phyloP scores from a whole-genome alignment of 108 stramenopile genomes.

The Cyclotella baltica region DNA sequence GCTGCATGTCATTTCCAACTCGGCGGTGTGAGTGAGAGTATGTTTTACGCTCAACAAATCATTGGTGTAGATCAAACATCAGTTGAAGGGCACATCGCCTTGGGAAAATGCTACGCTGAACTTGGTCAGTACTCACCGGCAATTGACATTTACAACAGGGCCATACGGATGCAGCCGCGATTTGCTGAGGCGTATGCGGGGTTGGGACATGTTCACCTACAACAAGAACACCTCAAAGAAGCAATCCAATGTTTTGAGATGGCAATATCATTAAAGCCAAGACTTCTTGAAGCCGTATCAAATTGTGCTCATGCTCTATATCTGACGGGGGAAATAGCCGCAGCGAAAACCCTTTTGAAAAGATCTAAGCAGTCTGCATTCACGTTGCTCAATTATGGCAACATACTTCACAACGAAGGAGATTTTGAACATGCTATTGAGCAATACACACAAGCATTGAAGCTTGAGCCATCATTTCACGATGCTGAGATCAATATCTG shows the following conservation, averaged over 20 bases:
- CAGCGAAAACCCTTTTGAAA: background rate
- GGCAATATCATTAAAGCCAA: conserved; percentile 11
- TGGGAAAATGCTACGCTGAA: background rate
- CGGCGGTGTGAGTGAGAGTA: background rate
- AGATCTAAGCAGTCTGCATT: background rate
- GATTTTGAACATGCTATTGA: conserved; percentile 7
- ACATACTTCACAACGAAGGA: background rate
- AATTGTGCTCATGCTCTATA: background rate
- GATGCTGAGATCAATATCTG: conserved; percentile 3
- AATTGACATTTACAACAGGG: conserved; percentile 4
- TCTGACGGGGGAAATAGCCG: background rate
- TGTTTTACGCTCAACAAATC: background rate
- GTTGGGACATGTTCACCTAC: background rate
- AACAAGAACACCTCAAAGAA: background rate
- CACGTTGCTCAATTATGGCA: background rate
- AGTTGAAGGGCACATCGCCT: background rate
- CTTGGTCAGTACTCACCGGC: background rate
- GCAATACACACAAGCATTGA: background rate
- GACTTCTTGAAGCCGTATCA: background rate
- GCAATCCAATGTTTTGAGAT: conserved; percentile 6
- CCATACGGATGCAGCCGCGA: background rate
- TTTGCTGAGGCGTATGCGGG: background rate
- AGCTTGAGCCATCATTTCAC: conserved; percentile 9
- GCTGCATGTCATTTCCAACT: conserved; percentile 17
- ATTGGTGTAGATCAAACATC: background rate